phyloP scores from a whole-genome alignment of 2,329 filamentous ascomycete species.

The Aspergillus alliaceus region DNA sequence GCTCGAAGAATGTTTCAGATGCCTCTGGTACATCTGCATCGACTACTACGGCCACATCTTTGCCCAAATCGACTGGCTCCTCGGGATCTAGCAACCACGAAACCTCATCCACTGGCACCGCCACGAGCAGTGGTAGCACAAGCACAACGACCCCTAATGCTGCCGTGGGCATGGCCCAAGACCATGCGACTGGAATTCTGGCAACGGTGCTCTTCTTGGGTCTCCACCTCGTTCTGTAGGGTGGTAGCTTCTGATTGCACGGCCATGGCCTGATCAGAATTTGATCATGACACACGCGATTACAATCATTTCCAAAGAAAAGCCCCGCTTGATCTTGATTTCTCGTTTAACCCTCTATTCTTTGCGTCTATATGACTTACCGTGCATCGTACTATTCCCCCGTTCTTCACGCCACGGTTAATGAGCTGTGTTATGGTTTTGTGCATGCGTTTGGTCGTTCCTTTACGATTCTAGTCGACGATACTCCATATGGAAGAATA shows the following conservation, averaged over 20 bases:
- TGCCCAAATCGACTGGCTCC: slow-evolving; percentile 34
- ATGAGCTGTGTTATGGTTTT: slow-evolving; percentile 5
- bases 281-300: not conserved
- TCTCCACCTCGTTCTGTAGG: slow-evolving; percentile 59
- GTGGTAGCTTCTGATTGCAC: not conserved
- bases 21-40: slow-evolving; percentile 27
- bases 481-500: not conserved
- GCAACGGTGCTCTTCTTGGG: slow-evolving; percentile 55
- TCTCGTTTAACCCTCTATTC: not conserved
- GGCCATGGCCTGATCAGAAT: not conserved
- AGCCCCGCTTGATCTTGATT: not conserved
- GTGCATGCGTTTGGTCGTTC: slow-evolving; percentile 5
- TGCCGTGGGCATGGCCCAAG: slow-evolving; percentile 48
- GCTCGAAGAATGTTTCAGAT: slow-evolving; percentile 48
- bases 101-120: slow-evolving; percentile 18
- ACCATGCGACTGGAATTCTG: slow-evolving; percentile 54
- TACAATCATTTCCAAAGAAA: not conserved
- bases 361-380: slow-evolving; percentile 2
- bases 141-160: slow-evolving; percentile 36
- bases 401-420: slow-evolving; percentile 2
- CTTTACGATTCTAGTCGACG: not conserved
- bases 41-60: slow-evolving; percentile 26
- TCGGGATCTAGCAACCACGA: slow-evolving; percentile 22
- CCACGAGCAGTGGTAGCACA: slow-evolving; percentile 27
- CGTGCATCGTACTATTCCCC: slow-evolving; percentile 10